phyloP scores from a whole-genome alignment of 371 early-diverging fungal genomes.

The Fennellomyces sp. region DNA sequence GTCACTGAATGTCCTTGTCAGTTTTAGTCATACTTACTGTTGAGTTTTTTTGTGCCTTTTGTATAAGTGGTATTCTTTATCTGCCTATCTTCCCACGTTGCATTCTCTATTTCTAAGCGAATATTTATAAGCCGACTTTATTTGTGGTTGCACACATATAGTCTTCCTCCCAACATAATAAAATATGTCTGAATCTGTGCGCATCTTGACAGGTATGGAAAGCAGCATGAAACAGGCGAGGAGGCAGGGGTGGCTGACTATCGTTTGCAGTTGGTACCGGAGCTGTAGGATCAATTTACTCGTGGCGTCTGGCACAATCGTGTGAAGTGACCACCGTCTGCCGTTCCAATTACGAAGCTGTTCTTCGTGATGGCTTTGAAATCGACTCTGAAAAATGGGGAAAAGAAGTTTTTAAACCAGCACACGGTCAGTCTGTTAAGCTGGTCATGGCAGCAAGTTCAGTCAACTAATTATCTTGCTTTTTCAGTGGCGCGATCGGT shows the following conservation, averaged over 20 bases:
- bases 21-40: no score
- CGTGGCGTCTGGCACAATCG: conserved; percentile 67
- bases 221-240: no score
- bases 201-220: conserved; percentile 16
- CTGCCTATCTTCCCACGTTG: no score
- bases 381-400: conserved; percentile 70
- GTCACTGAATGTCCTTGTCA: no score
- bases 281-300: conserved; percentile 78
- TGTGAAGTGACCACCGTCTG: conserved; percentile 75
- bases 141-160: no score
- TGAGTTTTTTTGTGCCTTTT: no score
- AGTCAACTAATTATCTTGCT: background rate
- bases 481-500: conserved; percentile 50
- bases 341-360: conserved; percentile 78
- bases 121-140: no score
- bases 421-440: conserved; percentile 44
- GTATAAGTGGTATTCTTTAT: no score
- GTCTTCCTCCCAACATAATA: no score
- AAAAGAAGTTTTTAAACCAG: conserved; percentile 61
- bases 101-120: no score
- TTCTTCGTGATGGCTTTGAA: conserved; percentile 61
- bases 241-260: background rate
- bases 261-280: conserved; percentile 71
- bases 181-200: conserved; percentile 7
- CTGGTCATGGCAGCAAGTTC: no score